Conservation (phyloP, 2,329 filamentous ascomycete species). For the Aspergillus sp. region DNA sequence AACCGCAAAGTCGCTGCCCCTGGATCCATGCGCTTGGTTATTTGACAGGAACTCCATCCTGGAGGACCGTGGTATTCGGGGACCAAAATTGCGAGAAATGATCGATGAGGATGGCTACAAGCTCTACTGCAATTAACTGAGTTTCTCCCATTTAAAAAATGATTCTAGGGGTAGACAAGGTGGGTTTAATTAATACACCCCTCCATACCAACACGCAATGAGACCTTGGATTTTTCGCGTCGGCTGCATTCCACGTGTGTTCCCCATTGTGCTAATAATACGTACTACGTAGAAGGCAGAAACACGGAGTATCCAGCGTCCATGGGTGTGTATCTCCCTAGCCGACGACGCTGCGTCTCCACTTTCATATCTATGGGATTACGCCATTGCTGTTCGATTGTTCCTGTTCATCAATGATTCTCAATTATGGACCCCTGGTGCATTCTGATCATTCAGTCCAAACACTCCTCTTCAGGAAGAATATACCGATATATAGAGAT, state of each 20-base stretch:
- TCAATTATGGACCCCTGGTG: too few species aligned
- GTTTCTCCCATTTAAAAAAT: too few species aligned
- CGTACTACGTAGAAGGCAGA: neutral
- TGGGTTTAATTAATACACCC: neutral
- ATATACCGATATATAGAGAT: too few species aligned
- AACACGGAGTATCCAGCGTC: neutral
- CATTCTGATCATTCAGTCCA: too few species aligned
- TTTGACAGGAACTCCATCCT: neutral
- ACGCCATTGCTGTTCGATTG: neutral
- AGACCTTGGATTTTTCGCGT: too few species aligned
- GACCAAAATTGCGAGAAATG: too few species aligned
- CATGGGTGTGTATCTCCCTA: neutral
- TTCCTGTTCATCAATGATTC: neutral
- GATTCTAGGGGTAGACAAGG: too few species aligned
- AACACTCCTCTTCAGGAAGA: too few species aligned
- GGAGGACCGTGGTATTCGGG: too few species aligned
- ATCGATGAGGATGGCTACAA: too few species aligned
- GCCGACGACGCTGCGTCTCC: neutral
- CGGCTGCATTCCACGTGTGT: neutral
- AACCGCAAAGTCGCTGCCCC: constrained; percentile 9
- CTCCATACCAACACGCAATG: neutral
- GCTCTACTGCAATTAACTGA: too few species aligned
- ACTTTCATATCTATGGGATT: neutral
- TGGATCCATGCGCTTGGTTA: constrained; percentile 12
- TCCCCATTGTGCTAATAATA: too few species aligned